Percentiles rank a stretch among this genome's conserved stretches.
Evolutionary conservation across 805 yeast species (phyloP).

Genomic region (Kodamaea sagamina): DNA sequence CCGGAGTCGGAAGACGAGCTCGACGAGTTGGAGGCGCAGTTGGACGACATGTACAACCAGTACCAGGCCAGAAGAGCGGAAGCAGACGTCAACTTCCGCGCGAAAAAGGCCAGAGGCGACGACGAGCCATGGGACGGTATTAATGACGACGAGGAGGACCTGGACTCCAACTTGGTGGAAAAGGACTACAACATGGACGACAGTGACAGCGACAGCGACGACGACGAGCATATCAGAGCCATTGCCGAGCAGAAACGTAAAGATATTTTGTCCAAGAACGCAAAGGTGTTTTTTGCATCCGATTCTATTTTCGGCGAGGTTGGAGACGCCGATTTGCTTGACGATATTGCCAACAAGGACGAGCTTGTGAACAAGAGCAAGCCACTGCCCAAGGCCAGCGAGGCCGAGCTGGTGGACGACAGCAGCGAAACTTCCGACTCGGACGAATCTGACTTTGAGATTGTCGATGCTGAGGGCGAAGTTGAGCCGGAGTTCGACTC

Average conservation of each 20-base stretch:
- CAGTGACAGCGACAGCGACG: conserved; percentile 57
- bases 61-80: conserved; percentile 70
- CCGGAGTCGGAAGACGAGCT: conserved; percentile 50
- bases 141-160: conserved; percentile 43
- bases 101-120: conserved; percentile 73
- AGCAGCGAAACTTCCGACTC: conserved; percentile 33
- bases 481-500: conserved; percentile 40
- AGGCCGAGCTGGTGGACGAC: conserved; percentile 11
- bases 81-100: conserved; percentile 66
- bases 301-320: conserved; percentile 42
- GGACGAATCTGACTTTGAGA: conserved; percentile 45
- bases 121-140: conserved; percentile 83
- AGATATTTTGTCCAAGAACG: conserved; percentile 35
- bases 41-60: conserved; percentile 76
- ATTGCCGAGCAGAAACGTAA: conserved; percentile 45
- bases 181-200: conserved; percentile 47
- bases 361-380: conserved; percentile 21
- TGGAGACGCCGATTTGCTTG: conserved; percentile 51
- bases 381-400: conserved; percentile 11
- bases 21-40: conserved; percentile 75
- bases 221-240: conserved; percentile 65
- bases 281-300: conserved; percentile 43
- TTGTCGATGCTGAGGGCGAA: conserved; percentile 32
- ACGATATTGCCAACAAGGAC: conserved; percentile 33
- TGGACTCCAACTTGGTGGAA: conserved; percentile 37